Percentiles rank a stretch among this genome's conserved stretches.
Conservation (phyloP, 805 yeast genomes). For the Candida suzukii region DNA sequence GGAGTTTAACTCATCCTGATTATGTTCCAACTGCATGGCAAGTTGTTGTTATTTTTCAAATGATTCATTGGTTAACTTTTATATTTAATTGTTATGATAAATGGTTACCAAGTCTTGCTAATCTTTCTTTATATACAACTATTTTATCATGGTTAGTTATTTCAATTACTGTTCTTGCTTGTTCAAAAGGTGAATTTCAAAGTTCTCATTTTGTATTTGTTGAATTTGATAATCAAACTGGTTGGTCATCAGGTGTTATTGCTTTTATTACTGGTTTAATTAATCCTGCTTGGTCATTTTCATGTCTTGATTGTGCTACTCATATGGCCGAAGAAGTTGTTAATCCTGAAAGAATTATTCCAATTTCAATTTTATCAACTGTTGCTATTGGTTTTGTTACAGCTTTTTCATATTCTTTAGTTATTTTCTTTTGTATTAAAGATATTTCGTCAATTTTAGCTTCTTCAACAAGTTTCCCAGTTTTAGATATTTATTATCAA, state of each 20-base stretch:
- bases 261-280: constrained; percentile 66
- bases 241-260: constrained; percentile 52
- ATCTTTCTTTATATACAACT: constrained; percentile 44
- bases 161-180: constrained; percentile 44
- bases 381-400: constrained; percentile 64
- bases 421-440: constrained; percentile 53
- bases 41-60: constrained; percentile 42
- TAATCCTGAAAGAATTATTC: constrained; percentile 52
- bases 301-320: constrained; percentile 64
- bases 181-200: constrained; percentile 46
- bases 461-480: constrained; percentile 55
- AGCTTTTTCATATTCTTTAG: constrained; percentile 42
- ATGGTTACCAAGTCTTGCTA: constrained; percentile 44
- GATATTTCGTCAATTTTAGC: constrained; percentile 41
- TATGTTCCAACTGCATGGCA: constrained; percentile 43
- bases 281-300: constrained; percentile 65
- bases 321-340: constrained; percentile 64
- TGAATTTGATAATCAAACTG: constrained; percentile 47
- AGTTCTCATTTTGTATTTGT: constrained; percentile 46
- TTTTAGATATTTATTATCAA: constrained; percentile 56
- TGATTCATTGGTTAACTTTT: constrained; percentile 34
- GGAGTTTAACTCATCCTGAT: constrained; percentile 20
- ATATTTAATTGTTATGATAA: constrained; percentile 45
- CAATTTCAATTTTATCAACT: constrained; percentile 54
- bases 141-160: constrained; percentile 45